A percentile compares a stretch with the other conserved stretches of the same genome.
Evolutionary conservation across 2,329 filamentous ascomycete genomes (phyloP).

Genomic region (Hymenotorrendiella dingleyae): DNA sequence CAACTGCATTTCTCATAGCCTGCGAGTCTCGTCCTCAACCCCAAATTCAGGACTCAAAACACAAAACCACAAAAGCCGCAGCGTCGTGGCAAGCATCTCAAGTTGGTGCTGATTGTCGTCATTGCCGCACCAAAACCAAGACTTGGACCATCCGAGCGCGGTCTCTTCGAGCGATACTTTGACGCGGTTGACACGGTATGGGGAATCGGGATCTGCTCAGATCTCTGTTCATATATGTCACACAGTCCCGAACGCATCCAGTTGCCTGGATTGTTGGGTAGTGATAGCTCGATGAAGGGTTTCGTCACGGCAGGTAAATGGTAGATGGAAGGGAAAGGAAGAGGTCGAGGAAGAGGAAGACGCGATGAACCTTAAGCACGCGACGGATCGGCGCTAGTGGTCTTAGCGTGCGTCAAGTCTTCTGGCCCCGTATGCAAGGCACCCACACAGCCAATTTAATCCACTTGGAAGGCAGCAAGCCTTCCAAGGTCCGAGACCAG

Average conservation of each 20-base stretch:
- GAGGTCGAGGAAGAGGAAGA: conserved; percentile 5
- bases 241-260: conserved; percentile 26
- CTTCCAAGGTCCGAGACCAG: no score
- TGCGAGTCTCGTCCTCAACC: conserved; percentile 13
- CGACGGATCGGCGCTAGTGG: conserved; percentile 13
- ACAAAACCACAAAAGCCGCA: conserved; percentile 9
- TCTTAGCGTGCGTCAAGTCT: background rate
- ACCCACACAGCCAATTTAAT: no score
- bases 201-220: conserved; percentile 26
- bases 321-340: conserved; percentile 12
- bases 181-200: conserved; percentile 6
- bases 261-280: conserved; percentile 22
- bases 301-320: conserved; percentile 31
- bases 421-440: no score
- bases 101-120: conserved; percentile 29
- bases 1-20: conserved; percentile 10
- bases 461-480: no score
- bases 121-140: conserved; percentile 15
- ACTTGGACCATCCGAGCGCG: conserved; percentile 3
- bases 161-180: conserved; percentile 7
- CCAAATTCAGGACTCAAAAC: conserved; percentile 13
- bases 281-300: conserved; percentile 29
- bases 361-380: conserved; percentile 13
- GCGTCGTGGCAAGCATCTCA: conserved; percentile 20
- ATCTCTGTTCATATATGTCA: conserved; percentile 33